phyloP scores from a whole-genome alignment of 2,329 filamentous ascomycete species.

The Didymella pomorum region DNA sequence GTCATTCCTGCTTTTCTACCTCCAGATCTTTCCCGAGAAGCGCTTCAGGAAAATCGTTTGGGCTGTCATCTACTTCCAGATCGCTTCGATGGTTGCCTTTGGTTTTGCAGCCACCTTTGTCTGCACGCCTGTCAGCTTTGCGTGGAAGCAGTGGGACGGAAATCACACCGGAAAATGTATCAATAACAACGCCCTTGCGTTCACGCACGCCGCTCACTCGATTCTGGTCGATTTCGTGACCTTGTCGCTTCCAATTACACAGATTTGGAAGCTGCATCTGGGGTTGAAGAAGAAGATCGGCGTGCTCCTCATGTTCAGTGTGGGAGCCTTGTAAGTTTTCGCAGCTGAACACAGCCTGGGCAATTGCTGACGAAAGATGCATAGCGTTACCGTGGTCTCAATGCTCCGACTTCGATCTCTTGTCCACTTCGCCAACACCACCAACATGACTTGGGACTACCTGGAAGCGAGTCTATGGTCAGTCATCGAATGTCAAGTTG shows the following conservation, averaged over 20 bases:
- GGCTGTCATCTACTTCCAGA: constrained; percentile 25
- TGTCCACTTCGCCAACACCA: constrained; percentile 52
- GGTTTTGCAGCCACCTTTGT: constrained; percentile 32
- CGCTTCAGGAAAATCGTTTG: constrained; percentile 23
- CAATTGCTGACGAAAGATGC: constrained; percentile 22
- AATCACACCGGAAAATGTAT: constrained; percentile 42
- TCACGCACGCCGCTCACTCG: constrained; percentile 40
- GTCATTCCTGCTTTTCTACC: constrained; percentile 38
- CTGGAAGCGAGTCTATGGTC: constrained; percentile 43
- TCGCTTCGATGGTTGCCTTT: constrained; percentile 31
- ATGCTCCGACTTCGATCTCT: constrained; percentile 53
- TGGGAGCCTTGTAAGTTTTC: constrained; percentile 45
- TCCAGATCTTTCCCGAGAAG: constrained; percentile 39
- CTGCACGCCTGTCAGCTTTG: constrained; percentile 42
- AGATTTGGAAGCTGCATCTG: constrained; percentile 42
- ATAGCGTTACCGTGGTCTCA: constrained; percentile 54
- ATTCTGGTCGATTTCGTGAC: constrained; percentile 39
- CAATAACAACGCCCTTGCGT: constrained; percentile 43
- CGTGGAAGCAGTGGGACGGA: constrained; percentile 42
- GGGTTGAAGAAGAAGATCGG: constrained; percentile 46
- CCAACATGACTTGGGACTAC: constrained; percentile 45
- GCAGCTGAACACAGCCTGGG: too few relatives aligned
- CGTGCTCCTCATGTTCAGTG: constrained; percentile 48
- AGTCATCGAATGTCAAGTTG: constrained; percentile 51
- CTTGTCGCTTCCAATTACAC: constrained; percentile 43